Evolutionary conservation across 768 basidiomycete species (phyloP), one percentile per base, ranked within the genome.

Genomic region (Obba rivulosa): DNA sequence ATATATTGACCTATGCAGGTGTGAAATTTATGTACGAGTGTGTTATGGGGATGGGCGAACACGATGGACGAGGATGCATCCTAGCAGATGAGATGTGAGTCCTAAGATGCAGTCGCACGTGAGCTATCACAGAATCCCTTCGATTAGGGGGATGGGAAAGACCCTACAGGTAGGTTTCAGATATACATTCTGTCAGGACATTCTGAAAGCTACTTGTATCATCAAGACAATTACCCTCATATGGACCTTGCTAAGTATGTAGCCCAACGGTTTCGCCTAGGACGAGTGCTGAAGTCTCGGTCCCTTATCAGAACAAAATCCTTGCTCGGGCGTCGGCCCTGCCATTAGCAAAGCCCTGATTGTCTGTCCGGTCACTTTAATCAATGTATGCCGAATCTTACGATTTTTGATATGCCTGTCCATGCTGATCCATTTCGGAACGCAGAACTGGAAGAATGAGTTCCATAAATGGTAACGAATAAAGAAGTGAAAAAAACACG

Each of bases 381-480:
- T 94, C 55, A 87, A 82, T 51, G 92, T 92, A 58, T 53, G 78
- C 62, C 4, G 25, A 34, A 35, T 35, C 16, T 46, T 38, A 34
- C 39, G 23, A 42, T 24, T 16, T 28, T 3, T 37, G 23, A 17
- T 34, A 40, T 37, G 34, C 7, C 8, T 22, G 25, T 13, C 14
- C 31, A n/a, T 34, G 7, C 34, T 46, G 25, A 16, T 4, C 7
- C 41, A 25, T 23, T 18, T 23, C n/a, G 45, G 37, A 42, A 28
- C 16, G 1, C 60, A 95, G 85, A 98, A 97, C 62, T 99, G 96
- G 96, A 86, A 81, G 62, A 83, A 81, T 36, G 96, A 99, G 64
- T 92, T 99, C 61, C 77, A 85, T 57, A 98, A 98, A 70, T 99
- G 96, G 94, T 82, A 70, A n/a, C n/a, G n/a, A n/a, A n/a, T n/a